Evolutionary conservation across 2,329 filamentous ascomycete genomes (phyloP), one percentile per base, ranked within the genome.

Genomic region (Xylaria sp.): DNA sequence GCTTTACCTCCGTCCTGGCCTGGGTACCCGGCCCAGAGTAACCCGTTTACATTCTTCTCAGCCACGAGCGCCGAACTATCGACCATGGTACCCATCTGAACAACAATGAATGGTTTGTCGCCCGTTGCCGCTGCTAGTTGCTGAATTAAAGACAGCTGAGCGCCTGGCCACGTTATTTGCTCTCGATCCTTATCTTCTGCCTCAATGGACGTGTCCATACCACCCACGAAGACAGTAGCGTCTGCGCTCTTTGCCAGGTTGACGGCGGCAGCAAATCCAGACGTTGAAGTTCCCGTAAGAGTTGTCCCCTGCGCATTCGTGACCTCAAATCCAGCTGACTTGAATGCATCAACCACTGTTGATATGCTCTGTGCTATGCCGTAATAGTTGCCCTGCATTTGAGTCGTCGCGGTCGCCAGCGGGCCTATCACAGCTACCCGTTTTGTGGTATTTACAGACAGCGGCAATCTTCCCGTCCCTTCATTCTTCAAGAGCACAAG

Each of bases 1-100:
- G 88, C 88, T 9, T 79, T 77, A 2, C 88, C 88, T 13, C 88
- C 88, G 48, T 85, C 84, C 76, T 90, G 88, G 1, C 88, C 88
- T 0, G 88, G 88, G 66, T 88, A 90, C 0, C 87, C 86, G 0
- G 81, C 85, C 88, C 88, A 90, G 0, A 90, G 72, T 0, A 90
- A 75, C 0, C 85, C 82, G 34, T 81, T 83, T 66, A 90, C 82
- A 64, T 84, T 84, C 1, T 78, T 71, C 63, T 87, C 84, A 3
- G 76, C 77, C 6, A 85, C 75, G 3, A 90, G 74, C 2, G 85
- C 81, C 0, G 83, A 81, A 66, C 83, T 83, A 73, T 90, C 88
- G 23, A 89, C 78, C 82, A 69, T 72, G 7, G 69, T 75, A 25
- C 86, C 86, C 79, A 88, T 81, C 70, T 86, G 82, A 2, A 87